phyloP scores from a whole-genome alignment of 768 basidiomycete genomes.

The Nidula microcarpa region DNA sequence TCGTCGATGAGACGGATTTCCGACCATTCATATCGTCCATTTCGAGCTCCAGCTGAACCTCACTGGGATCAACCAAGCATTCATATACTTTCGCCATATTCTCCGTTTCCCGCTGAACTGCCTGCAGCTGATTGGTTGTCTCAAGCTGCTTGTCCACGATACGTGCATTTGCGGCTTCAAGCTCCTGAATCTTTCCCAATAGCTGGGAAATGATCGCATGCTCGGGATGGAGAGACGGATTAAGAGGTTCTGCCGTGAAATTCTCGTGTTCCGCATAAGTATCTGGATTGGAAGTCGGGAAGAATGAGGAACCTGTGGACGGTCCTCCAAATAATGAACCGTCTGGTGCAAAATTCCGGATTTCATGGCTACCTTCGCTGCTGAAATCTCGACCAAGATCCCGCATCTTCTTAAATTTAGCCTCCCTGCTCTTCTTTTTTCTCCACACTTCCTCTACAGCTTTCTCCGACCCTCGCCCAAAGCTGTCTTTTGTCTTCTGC shows the following conservation, averaged over 20 bases:
- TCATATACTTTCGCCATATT: conserved; percentile 71
- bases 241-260: not conserved
- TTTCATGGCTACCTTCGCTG: conserved; percentile 22
- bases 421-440: conserved; percentile 49
- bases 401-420: conserved; percentile 51
- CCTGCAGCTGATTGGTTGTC: conserved; percentile 58
- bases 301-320: conserved; percentile 22
- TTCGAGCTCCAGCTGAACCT: conserved; percentile 46
- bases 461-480: conserved; percentile 36
- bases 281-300: conserved; percentile 18
- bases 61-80: conserved; percentile 52
- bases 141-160: conserved; percentile 64
- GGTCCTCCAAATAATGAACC: conserved; percentile 37
- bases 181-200: conserved; percentile 69
- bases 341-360: conserved; percentile 63
- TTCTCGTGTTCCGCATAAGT: conserved; percentile 1
- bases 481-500: conserved; percentile 50
- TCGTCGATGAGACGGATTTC: conserved; percentile 22
- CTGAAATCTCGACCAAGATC: conserved; percentile 24
- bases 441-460: conserved; percentile 39
- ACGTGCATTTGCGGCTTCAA: conserved; percentile 68
- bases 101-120: conserved; percentile 70
- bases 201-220: conserved; percentile 67
- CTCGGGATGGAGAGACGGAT: conserved; percentile 37
- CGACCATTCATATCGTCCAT: conserved; percentile 15